Conservation (phyloP, 2,329 filamentous ascomycete species). For the Pseudogymnoascus sp. region DNA sequence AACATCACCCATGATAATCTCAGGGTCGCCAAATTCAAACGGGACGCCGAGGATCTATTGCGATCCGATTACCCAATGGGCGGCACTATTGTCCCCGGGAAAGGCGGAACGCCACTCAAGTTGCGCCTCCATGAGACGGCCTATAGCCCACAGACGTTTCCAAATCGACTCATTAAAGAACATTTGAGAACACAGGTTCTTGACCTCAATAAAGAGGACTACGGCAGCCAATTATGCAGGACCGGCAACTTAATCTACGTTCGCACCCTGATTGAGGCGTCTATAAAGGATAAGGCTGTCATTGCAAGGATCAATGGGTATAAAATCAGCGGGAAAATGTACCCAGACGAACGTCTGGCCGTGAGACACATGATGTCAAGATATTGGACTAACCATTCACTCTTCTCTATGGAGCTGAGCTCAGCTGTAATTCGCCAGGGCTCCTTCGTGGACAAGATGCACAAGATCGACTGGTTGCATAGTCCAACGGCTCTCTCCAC, state of each 20-base stretch:
- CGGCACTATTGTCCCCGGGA: constrained; percentile 53
- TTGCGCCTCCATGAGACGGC: constrained; percentile 20
- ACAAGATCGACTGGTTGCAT: constrained; percentile 68
- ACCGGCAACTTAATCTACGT: constrained; percentile 31
- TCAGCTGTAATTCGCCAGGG: constrained; percentile 59
- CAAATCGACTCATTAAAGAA: constrained; percentile 46
- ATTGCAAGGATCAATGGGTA: constrained; percentile 36
- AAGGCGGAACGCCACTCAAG: constrained; percentile 40
- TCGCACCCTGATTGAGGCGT: constrained; percentile 39
- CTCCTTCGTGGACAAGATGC: constrained; percentile 65
- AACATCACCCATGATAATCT: constrained; percentile 49
- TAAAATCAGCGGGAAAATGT: constrained; percentile 12
- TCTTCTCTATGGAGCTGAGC: constrained; percentile 55
- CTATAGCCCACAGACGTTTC: constrained; percentile 37
- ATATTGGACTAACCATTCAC: constrained; percentile 60
- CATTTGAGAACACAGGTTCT: constrained; percentile 36
- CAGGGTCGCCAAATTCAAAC: constrained; percentile 51
- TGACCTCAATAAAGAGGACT: constrained; percentile 22
- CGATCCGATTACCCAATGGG: constrained; percentile 47
- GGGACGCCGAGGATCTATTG: constrained; percentile 44
- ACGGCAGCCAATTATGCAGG: not conserved
- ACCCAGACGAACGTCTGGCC: constrained; percentile 32
- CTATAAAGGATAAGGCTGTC: constrained; percentile 31
- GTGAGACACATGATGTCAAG: constrained; percentile 60
- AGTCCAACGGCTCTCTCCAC: constrained; percentile 55